phyloP scores from a whole-genome alignment of 2,329 filamentous ascomycete species.

The Escovopsis sp. region DNA sequence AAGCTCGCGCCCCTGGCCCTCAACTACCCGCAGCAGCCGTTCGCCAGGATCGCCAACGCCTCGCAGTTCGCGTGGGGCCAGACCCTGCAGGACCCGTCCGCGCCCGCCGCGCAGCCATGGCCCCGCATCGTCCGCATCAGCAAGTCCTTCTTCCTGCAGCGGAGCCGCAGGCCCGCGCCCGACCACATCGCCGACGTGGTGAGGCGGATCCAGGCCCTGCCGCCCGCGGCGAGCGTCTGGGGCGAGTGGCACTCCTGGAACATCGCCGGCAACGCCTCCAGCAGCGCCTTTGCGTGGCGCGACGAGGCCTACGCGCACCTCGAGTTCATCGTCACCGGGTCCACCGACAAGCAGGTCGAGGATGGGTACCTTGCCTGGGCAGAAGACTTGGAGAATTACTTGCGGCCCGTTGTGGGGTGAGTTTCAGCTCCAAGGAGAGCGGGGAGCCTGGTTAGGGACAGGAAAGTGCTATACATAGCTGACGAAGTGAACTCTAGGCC shows the following conservation, averaged over 20 bases:
- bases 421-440: neutral
- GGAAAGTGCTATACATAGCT: neutral
- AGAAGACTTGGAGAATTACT: slow-evolving; percentile 1
- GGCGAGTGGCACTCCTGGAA: slow-evolving; percentile 7
- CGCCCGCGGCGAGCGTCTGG: slow-evolving; percentile 1
- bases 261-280: neutral
- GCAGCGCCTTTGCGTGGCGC: slow-evolving; percentile 7
- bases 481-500: neutral
- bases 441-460: neutral
- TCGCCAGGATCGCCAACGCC: slow-evolving; percentile 1
- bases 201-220: slow-evolving; percentile 1
- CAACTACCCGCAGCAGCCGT: slow-evolving; percentile 6
- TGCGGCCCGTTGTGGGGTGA: slow-evolving; percentile 5
- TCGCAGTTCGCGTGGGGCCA: slow-evolving; percentile 4
- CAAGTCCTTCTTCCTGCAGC: slow-evolving; percentile 7
- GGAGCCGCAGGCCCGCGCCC: neutral
- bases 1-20: neutral
- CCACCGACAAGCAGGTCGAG: slow-evolving; percentile 4
- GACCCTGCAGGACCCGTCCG: slow-evolving; percentile 1
- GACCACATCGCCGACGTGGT: slow-evolving; percentile 1
- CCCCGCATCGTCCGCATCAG: slow-evolving; percentile 3
- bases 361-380: slow-evolving; percentile 2
- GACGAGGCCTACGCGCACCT: slow-evolving; percentile 7
- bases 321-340: slow-evolving; percentile 6
- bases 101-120: slow-evolving; percentile 4